Evolutionary conservation across 306 rosid genomes (phyloP), one percentile per base, ranked within the genome.

Genomic region (Calophaca sinica): DNA sequence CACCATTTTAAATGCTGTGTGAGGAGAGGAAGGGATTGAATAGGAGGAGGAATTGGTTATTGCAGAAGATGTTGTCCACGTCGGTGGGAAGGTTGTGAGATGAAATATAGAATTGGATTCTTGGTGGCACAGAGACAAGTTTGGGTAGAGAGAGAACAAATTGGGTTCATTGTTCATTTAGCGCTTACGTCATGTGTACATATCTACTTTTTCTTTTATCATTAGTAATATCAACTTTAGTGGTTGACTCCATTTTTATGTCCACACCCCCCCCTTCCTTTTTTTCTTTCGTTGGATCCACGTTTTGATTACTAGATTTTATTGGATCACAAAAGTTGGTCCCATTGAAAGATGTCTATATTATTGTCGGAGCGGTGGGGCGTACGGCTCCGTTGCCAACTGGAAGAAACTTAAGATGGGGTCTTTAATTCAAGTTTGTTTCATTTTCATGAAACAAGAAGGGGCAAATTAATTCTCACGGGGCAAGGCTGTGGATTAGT

Each of bases 1-100:
- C 78, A 72, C 79, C 75, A 53, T 79, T 76, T 79, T 76, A 74
- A 85, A 85, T 72, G 87, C 84, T 80, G 51, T 70, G 83, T 77
- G 73, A 63, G 58, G 60, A 33, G 39, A 33, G 60, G 4, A 41
- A 32, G 70, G 70, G 1, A 20, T 20, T 20, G 26, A 20, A 20
- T 20, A 0, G 1, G 26, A 20, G 26, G 26, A 20, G 54, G 50
- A 68, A 74, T 57, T 71, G 76, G 70, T 70, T 63, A 70, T 39
- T 62, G 76, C 68, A 20, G 55, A 48, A 67, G 42, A 41, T 72
- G 75, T 59, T 39, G 69, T 36, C 70, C 44, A 20, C 14, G 49
- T 74, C 52, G 6, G 50, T 75, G 72, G 70, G 79, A 58, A 46
- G 83, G 62, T 72, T 68, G 70, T 70, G 54, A 60, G 72, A 74